Conservation (phyloP, 73 alveolate species). For the Stentor roeselii region DNA sequence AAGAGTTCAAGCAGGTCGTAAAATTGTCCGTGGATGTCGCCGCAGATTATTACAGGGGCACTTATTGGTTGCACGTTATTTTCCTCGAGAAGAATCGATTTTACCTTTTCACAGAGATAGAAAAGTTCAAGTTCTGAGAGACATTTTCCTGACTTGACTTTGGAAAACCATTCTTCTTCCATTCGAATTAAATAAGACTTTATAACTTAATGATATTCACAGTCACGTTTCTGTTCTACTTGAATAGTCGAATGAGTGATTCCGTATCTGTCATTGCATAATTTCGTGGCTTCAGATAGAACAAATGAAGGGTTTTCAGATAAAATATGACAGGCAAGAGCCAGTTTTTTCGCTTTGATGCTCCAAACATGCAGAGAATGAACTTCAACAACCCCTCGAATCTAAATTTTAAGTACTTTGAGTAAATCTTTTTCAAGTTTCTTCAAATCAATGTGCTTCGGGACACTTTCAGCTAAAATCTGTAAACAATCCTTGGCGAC, state of each 20-base stretch:
- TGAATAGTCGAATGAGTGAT: slow-evolving; percentile 41
- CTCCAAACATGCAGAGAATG: slow-evolving; percentile 95
- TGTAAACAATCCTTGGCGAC: slow-evolving; percentile 83
- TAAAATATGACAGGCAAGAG: slow-evolving; percentile 64
- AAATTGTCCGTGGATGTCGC: slow-evolving; percentile 73
- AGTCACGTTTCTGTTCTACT: no score
- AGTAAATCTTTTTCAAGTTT: slow-evolving; percentile 6
- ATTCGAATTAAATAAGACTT: no score
- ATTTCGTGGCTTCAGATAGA: background rate
- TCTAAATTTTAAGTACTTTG: slow-evolving; percentile 26
- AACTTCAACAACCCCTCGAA: slow-evolving; percentile 61
- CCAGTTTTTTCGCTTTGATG: slow-evolving; percentile 67
- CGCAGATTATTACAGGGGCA: slow-evolving; percentile 55
- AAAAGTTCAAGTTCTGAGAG: slow-evolving; percentile 81
- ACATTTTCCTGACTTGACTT: no score
- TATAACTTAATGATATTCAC: no score
- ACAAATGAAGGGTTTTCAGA: background rate
- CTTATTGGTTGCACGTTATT: slow-evolving; percentile 35
- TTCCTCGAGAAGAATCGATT: slow-evolving; percentile 45
- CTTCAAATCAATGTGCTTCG: slow-evolving; percentile 31
- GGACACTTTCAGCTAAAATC: slow-evolving; percentile 90
- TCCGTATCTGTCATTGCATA: slow-evolving; percentile 31
- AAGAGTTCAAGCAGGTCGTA: slow-evolving; percentile 63
- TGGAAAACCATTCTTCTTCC: no score
- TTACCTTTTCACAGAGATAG: slow-evolving; percentile 75